Conservation (phyloP, 305 asterid genomes). For the Plantago lanceolata region DNA sequence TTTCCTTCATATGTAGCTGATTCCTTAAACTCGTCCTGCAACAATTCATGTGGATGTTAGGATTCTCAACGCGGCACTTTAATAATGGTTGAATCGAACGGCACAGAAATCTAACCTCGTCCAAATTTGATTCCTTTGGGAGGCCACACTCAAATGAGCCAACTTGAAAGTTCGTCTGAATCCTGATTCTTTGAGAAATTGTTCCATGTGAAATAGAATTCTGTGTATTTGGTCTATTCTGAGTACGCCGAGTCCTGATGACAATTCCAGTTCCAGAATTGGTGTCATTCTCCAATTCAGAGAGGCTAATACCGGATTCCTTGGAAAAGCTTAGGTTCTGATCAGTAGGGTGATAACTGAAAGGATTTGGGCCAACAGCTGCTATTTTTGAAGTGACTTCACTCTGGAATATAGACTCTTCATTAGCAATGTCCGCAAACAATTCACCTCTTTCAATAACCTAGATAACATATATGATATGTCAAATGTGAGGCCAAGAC, state of each 20-base stretch:
- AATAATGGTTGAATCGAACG: background rate
- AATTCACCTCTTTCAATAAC: slow-evolving; percentile 12
- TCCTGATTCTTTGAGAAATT: slow-evolving; percentile 65
- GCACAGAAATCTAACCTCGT: slow-evolving; percentile 40
- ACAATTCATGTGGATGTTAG: slow-evolving; percentile 13
- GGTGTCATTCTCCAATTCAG: slow-evolving; percentile 23
- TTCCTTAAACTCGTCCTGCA: slow-evolving; percentile 42
- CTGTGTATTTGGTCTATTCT: slow-evolving; percentile 22
- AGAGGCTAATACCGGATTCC: slow-evolving; percentile 12
- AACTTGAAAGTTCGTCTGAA: slow-evolving; percentile 41
- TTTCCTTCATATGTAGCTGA: slow-evolving; percentile 21
- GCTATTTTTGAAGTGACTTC: slow-evolving; percentile 22
- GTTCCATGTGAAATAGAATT: slow-evolving; percentile 41
- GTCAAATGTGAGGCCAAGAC: too few species aligned
- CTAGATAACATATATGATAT: too few species aligned
- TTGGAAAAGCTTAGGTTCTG: slow-evolving; percentile 18
- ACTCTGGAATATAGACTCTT: slow-evolving; percentile 29
- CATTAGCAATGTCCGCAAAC: slow-evolving; percentile 31
- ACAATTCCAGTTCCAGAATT: slow-evolving; percentile 51
- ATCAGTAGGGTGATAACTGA: slow-evolving; percentile 19
- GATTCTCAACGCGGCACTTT: background rate
- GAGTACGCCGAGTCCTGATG: slow-evolving; percentile 37
- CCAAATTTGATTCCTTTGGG: slow-evolving; percentile 22
- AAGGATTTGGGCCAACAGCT: slow-evolving; percentile 17
- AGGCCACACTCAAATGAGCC: slow-evolving; percentile 43